phyloP scores from a whole-genome alignment of 139 green algal species.

The Monoraphidium neglectum region DNA sequence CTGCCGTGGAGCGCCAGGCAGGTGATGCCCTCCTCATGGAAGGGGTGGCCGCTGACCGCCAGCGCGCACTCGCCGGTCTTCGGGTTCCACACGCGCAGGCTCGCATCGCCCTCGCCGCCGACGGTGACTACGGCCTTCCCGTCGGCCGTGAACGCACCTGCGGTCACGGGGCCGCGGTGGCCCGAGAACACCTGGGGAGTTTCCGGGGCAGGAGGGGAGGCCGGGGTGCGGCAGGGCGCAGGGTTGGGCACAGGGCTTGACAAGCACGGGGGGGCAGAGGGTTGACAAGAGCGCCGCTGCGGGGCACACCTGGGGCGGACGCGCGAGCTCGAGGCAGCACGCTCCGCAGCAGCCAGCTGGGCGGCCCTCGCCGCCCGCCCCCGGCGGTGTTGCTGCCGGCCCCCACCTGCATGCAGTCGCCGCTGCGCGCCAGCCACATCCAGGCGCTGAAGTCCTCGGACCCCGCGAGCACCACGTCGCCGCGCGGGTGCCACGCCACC shows the following conservation, averaged over 20 bases:
- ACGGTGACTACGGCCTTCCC: slow-evolving; percentile 82
- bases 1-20: slow-evolving; percentile 66
- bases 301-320: too few relatives aligned
- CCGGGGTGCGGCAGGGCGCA: too few relatives aligned
- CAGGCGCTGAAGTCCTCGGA: slow-evolving; percentile 92
- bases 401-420: slow-evolving; percentile 84
- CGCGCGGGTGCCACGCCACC: slow-evolving; percentile 93
- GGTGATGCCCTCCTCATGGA: slow-evolving; percentile 71
- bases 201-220: too few relatives aligned
- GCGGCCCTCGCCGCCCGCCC: too few relatives aligned
- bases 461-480: slow-evolving; percentile 88
- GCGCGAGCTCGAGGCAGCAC: too few relatives aligned
- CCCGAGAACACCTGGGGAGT: slow-evolving; percentile 81
- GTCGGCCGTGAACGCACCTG: slow-evolving; percentile 89
- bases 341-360: too few relatives aligned
- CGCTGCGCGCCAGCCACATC: slow-evolving; percentile 94
- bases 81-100: slow-evolving; percentile 84
- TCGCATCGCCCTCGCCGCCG: slow-evolving; percentile 79
- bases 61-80: slow-evolving; percentile 74
- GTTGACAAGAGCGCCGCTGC: too few relatives aligned
- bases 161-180: slow-evolving; percentile 80
- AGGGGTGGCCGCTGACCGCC: slow-evolving; percentile 47
- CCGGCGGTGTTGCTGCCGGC: too few relatives aligned
- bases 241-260: too few relatives aligned
- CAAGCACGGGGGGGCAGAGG: too few relatives aligned